These are phyloP conservation scores for Fusarium brevicatenulatum DNA, from an alignment of 2,329 filamentous ascomycete genomes.

Conservation along the genomic window DNA sequence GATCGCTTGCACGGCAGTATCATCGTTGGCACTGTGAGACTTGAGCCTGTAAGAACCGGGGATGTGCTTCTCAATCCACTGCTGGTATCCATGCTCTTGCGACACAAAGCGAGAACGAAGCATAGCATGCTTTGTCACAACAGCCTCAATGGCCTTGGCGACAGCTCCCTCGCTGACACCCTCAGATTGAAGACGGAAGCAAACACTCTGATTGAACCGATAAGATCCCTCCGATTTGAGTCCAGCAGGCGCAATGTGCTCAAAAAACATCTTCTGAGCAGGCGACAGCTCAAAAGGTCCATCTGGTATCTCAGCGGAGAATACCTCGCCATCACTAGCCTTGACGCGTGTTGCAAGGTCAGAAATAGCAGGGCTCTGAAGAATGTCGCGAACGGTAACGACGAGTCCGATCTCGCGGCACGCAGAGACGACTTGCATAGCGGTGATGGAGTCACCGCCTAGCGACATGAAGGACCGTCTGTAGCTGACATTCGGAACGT, in stretches of 20 bases:
- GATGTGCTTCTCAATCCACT: neutral
- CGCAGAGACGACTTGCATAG: neutral
- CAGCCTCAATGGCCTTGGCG: neutral
- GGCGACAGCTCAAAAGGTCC: neutral
- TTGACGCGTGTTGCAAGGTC: neutral
- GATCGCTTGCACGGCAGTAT: neutral
- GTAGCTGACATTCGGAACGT: neutral
- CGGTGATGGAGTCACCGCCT: neutral
- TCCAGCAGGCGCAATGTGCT: neutral
- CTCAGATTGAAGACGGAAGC: neutral
- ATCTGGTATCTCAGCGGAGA: neutral
- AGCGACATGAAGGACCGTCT: neutral
- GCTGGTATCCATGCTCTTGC: neutral
- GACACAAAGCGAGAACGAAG: neutral
- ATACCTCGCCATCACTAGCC: neutral
- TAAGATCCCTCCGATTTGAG: neutral
- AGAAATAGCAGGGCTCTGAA: neutral
- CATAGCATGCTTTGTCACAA: neutral
- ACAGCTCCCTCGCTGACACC: fast-evolving
- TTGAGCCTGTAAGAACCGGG: neutral
- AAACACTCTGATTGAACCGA: neutral
- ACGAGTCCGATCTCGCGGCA: neutral
- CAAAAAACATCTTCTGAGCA: neutral
- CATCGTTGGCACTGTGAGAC: neutral
- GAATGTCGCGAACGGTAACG: neutral